Evolutionary conservation across 2,329 filamentous ascomycete genomes (phyloP).

Genomic region (Fusarium oligoseptatum): DNA sequence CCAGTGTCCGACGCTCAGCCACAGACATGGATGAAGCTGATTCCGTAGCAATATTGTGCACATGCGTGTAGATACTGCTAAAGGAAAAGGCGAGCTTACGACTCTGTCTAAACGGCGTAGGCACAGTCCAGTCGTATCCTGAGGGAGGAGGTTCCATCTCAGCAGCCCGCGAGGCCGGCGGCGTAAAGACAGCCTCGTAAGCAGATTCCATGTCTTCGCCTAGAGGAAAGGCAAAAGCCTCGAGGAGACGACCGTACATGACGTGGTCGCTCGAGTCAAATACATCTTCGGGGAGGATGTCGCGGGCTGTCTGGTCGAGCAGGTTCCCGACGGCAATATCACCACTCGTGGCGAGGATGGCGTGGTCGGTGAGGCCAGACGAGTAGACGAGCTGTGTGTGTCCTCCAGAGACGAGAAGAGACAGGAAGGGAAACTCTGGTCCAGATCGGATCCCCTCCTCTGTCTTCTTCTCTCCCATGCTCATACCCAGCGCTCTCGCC

Average conservation of each 20-base stretch:
- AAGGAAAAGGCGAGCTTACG: constrained; percentile 79
- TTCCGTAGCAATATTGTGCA: constrained; percentile 57
- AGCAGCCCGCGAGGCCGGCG: constrained; percentile 69
- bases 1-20: constrained; percentile 76
- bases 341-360: constrained; percentile 77
- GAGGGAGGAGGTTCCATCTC: constrained; percentile 64
- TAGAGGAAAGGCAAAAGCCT: constrained; percentile 79
- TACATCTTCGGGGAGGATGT: constrained; percentile 74
- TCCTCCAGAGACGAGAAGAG: constrained; percentile 90
- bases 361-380: constrained; percentile 74
- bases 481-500: constrained; percentile 69
- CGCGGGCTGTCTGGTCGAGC: constrained; percentile 87
- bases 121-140: constrained; percentile 72
- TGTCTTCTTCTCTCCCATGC: constrained; percentile 25
- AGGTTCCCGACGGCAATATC: constrained; percentile 92
- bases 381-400: constrained; percentile 91
- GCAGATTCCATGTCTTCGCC: constrained; percentile 16
- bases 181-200: constrained; percentile 64
- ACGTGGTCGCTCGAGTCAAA: constrained; percentile 70
- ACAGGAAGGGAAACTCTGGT: constrained; percentile 85
- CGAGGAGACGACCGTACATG: constrained; percentile 85
- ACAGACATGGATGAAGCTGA: constrained; percentile 59
- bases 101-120: constrained; percentile 73
- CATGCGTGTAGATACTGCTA: constrained; percentile 72
- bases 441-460: constrained; percentile 15